These are phyloP conservation scores for Xylaria polymorpha DNA, from an alignment of 2,329 filamentous ascomycete genomes.

Conservation along the genomic window DNA sequence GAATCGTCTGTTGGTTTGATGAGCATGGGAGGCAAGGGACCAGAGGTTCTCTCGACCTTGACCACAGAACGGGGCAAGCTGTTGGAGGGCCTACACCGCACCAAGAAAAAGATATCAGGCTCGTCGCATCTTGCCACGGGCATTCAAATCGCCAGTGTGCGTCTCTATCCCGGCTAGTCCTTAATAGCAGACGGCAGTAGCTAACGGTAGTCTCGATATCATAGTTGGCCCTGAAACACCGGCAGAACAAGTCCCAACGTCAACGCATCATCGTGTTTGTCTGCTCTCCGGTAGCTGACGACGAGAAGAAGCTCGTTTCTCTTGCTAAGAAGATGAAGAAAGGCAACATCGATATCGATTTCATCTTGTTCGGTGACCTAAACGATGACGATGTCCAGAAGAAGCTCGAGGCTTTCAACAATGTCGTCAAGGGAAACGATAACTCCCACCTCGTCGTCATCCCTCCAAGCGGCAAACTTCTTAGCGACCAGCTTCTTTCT, in stretches of 20 bases:
- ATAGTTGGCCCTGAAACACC: conserved; percentile 94
- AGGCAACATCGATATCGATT: conserved; percentile 91
- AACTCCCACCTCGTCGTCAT: conserved; percentile 92
- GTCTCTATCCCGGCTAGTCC: conserved; percentile 50
- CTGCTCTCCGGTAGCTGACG: conserved; percentile 90
- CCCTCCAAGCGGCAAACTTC: conserved; percentile 87
- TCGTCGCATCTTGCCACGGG: conserved; percentile 89
- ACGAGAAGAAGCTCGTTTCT: conserved; percentile 87
- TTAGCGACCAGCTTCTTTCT: conserved; percentile 90
- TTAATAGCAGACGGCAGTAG: conserved; percentile 17
- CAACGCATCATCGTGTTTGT: conserved; percentile 98
- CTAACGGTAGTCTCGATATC: conserved; percentile 40
- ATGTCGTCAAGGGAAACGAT: conserved; percentile 89
- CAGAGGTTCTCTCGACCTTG: conserved; percentile 94
- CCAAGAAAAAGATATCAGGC: conserved; percentile 89
- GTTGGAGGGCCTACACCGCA: conserved; percentile 89
- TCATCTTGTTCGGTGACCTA: conserved; percentile 93
- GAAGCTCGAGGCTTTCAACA: conserved; percentile 94
- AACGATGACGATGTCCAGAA: conserved; percentile 89
- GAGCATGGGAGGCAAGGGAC: conserved; percentile 98
- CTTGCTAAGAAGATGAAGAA: conserved; percentile 99
- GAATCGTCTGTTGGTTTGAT: conserved; percentile 98
- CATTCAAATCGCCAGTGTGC: conserved; percentile 93
- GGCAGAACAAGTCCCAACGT: conserved; percentile 96
- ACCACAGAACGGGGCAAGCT: conserved; percentile 97